These are phyloP conservation scores for Coniochaeta prunicola DNA, from an alignment of 2,329 filamentous ascomycete genomes.

Conservation along the genomic window DNA sequence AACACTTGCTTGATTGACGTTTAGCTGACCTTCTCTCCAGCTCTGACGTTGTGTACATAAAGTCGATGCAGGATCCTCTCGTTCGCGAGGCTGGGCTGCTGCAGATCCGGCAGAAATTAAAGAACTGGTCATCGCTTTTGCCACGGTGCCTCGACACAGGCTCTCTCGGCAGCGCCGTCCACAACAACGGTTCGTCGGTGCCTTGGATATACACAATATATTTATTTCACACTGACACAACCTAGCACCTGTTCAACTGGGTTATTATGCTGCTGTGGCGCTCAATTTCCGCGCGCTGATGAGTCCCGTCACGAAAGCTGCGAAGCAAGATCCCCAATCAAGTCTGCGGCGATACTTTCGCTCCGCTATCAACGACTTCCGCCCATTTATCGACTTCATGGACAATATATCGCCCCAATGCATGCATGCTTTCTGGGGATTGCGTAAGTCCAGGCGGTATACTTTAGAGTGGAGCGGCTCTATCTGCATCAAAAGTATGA, in stretches of 20 bases:
- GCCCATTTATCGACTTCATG: constrained; percentile 31
- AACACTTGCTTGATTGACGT: not conserved
- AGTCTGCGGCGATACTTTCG: constrained; percentile 27
- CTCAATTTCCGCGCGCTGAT: constrained; percentile 36
- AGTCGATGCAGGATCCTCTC: constrained; percentile 11
- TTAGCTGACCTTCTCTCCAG: constrained; percentile 1
- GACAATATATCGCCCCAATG: constrained; percentile 23
- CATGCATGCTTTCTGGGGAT: constrained; percentile 35
- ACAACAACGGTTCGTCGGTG: constrained; percentile 13
- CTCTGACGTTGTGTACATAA: constrained; percentile 7
- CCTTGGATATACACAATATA: not conserved
- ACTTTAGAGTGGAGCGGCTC: not conserved
- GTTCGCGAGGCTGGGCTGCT: constrained; percentile 12
- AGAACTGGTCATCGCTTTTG: constrained; percentile 27
- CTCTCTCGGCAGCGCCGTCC: constrained; percentile 1
- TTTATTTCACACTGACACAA: not conserved
- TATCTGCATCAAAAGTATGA: not conserved
- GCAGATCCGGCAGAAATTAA: constrained; percentile 20
- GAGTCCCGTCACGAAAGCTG: constrained; percentile 33
- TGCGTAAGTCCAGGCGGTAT: constrained; percentile 25
- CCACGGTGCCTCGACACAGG: constrained; percentile 24
- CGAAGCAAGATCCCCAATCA: constrained; percentile 27
- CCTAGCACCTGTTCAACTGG: constrained; percentile 29
- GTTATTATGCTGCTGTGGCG: constrained; percentile 32
- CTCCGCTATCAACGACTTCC: constrained; percentile 25